A percentile compares a stretch with the other conserved stretches of the same genome.
Conservation (phyloP, 2,329 filamentous ascomycete species). For the Alternaria sp. region DNA sequence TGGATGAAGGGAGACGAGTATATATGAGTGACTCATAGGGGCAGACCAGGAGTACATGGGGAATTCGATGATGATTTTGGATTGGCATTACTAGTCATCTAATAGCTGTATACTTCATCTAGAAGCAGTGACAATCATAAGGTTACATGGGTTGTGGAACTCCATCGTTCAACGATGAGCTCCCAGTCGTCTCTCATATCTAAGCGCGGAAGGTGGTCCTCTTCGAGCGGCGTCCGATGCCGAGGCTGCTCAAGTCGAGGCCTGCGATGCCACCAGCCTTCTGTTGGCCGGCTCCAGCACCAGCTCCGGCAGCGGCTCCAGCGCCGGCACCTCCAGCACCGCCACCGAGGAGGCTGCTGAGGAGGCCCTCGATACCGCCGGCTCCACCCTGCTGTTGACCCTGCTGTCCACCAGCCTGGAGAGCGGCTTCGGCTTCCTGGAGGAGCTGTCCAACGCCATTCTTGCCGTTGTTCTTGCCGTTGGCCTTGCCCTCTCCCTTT, state of each 20-base stretch:
- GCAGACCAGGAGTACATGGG: background rate
- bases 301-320: constrained; percentile 6
- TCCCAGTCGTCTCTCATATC: background rate
- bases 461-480: background rate
- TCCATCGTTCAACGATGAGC: background rate
- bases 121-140: background rate
- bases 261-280: constrained; percentile 6
- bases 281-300: background rate
- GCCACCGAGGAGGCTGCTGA: background rate
- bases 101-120: background rate
- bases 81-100: background rate
- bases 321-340: constrained; percentile 7
- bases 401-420: constrained; percentile 15
- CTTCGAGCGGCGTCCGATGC: constrained; percentile 13
- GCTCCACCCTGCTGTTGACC: constrained; percentile 4
- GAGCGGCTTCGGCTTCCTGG: constrained; percentile 10
- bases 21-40: background rate
- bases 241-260: constrained; percentile 7
- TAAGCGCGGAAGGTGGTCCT: constrained; percentile 21
- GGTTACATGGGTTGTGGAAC: background rate
- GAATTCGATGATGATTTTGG: background rate
- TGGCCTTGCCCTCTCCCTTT: constrained; percentile 11
- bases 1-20: constrained; percentile 20
- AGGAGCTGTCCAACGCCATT: constrained; percentile 5
- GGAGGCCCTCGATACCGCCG: background rate